phyloP scores from a whole-genome alignment of 768 basidiomycete genomes.

The Coprinopsis sp. region DNA sequence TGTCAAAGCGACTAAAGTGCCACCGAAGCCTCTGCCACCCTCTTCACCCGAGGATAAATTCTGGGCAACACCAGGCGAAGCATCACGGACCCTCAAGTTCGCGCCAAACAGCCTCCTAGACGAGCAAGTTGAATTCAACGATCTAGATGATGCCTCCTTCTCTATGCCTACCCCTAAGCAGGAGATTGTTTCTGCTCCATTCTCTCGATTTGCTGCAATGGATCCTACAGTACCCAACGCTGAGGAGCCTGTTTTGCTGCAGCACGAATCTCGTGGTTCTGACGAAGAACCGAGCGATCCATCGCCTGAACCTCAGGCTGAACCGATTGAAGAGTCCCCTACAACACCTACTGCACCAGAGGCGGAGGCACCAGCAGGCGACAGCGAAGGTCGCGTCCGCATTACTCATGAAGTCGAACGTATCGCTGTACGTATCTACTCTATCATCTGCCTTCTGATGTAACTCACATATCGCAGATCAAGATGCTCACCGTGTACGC shows the following conservation, averaged over 20 bases:
- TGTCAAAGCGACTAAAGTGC: neutral
- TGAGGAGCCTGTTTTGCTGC: neutral
- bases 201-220: neutral
- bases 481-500: constrained; percentile 58
- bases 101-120: constrained; percentile 57
- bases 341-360: too few relatives aligned
- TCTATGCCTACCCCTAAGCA: constrained; percentile 17
- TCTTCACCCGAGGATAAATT: constrained; percentile 51
- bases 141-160: constrained; percentile 47
- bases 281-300: constrained; percentile 10
- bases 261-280: too few relatives aligned
- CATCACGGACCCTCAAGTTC: constrained; percentile 58
- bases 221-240: neutral
- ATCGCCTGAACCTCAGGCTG: too few relatives aligned
- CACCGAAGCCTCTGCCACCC: constrained; percentile 17
- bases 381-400: constrained; percentile 30
- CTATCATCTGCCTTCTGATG: neutral
- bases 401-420: constrained; percentile 62
- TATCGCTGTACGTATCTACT: constrained; percentile 46
- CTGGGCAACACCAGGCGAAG: constrained; percentile 55
- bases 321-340: too few relatives aligned
- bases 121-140: constrained; percentile 56
- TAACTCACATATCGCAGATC: constrained; percentile 33
- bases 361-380: too few relatives aligned
- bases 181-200: neutral